phyloP scores from a whole-genome alignment of 1,284 basidiomycete species.

The Tilletia indica region DNA sequence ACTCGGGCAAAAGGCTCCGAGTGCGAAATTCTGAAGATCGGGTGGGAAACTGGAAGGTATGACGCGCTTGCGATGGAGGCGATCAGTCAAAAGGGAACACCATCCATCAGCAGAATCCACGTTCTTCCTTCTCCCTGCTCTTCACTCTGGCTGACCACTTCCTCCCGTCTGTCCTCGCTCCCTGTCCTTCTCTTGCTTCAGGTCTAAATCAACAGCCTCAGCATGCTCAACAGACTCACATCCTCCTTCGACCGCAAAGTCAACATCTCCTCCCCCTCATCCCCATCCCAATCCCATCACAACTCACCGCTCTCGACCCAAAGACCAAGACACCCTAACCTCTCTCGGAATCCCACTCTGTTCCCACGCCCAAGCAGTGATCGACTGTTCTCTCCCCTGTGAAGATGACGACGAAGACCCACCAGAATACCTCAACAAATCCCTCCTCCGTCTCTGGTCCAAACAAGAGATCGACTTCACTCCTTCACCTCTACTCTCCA shows the following conservation, averaged over 20 bases:
- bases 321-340: not conserved
- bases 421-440: not conserved
- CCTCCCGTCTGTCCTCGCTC: no score
- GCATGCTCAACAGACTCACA: not conserved
- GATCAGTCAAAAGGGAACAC: no score
- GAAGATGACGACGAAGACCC: not conserved
- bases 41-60: no score
- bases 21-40: no score
- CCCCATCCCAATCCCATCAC: not conserved
- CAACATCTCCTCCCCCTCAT: not conserved
- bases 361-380: not conserved
- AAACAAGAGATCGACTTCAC: conserved; percentile 21
- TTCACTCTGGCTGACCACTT: no score
- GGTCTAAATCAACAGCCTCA: not conserved
- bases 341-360: not conserved
- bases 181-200: not conserved
- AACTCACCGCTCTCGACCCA: not conserved
- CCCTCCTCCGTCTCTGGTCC: conserved; percentile 18
- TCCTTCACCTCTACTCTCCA: not conserved
- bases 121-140: no score
- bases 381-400: conserved; percentile 15
- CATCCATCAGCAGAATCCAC: no score
- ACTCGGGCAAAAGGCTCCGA: no score
- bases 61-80: no score
- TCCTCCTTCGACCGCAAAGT: not conserved